Percentiles rank a stretch among this genome's conserved stretches.
phyloP scores from a whole-genome alignment of 768 basidiomycete genomes.

The Harrya chromipes region DNA sequence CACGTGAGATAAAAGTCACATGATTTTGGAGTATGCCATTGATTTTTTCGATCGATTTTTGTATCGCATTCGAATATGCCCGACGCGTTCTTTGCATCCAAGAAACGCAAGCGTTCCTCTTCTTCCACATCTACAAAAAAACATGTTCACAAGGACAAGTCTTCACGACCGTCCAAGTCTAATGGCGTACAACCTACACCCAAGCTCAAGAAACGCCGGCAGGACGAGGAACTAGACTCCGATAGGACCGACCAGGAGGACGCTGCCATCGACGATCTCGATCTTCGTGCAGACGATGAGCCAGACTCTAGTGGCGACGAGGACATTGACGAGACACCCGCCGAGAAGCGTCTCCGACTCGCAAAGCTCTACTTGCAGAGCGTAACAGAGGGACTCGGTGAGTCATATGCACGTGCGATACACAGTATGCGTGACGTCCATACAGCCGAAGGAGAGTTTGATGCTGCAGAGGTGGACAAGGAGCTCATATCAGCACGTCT shows the following conservation, averaged over 20 bases:
- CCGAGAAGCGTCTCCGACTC: conserved; percentile 86
- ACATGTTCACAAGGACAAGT: conserved; percentile 11
- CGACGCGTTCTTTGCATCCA: conserved; percentile 76
- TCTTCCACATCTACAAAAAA: conserved; percentile 29
- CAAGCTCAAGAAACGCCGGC: conserved; percentile 22
- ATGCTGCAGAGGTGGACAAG: conserved; percentile 93
- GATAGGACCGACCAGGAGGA: conserved; percentile 57
- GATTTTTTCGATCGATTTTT: conserved; percentile 21
- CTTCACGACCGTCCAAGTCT: conserved; percentile 19
- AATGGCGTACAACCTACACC: conserved; percentile 16
- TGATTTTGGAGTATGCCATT: conserved; percentile 15
- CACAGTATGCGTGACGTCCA: not conserved
- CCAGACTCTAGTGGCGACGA: conserved; percentile 72
- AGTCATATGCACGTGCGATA: conserved; percentile 24
- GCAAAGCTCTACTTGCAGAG: conserved; percentile 88
- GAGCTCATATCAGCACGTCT: conserved; percentile 88
- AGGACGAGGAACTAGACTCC: conserved; percentile 66
- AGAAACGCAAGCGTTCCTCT: conserved; percentile 59
- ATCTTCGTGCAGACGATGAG: conserved; percentile 59
- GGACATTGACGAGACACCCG: conserved; percentile 85
- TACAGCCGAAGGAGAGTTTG: conserved; percentile 80
- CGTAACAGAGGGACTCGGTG: conserved; percentile 72
- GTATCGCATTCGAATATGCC: conserved; percentile 49
- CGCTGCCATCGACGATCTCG: conserved; percentile 65
- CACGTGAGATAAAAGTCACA: conserved; percentile 8